Evolutionary conservation across 1,284 basidiomycete species (phyloP).

Genomic region (Marasmius tenuissimus): DNA sequence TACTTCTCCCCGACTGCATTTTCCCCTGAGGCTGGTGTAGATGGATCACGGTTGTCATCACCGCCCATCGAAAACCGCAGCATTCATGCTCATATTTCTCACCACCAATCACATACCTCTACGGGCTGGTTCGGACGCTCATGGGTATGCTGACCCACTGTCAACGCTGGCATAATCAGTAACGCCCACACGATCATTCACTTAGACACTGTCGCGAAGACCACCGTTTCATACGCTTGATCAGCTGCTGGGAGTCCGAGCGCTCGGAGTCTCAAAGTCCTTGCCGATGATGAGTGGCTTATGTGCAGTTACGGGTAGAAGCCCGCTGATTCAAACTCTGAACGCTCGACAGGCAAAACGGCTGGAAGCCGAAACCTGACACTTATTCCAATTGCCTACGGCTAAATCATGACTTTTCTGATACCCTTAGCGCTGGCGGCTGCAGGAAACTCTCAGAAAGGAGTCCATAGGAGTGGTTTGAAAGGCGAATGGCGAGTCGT

Average conservation of each 20-base stretch:
- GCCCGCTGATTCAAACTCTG: background rate
- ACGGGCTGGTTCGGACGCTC: no score
- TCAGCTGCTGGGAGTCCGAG: background rate
- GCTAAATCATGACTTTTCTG: slow-evolving; percentile 8
- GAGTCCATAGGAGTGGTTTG: background rate
- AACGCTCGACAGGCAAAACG: slow-evolving; percentile 32
- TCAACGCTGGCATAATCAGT: no score
- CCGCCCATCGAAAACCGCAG: no score
- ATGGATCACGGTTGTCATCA: no score
- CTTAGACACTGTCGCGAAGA: background rate
- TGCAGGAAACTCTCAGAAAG: slow-evolving; percentile 8
- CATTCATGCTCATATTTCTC: no score
- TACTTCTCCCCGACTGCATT: no score
- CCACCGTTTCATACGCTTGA: background rate
- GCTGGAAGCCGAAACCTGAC: no score
- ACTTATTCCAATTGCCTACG: no score
- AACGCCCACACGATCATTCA: no score
- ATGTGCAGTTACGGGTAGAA: background rate
- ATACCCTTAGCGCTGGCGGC: slow-evolving; percentile 1
- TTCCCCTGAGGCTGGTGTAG: no score
- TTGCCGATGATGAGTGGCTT: slow-evolving; percentile 4
- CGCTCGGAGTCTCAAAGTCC: slow-evolving; percentile 9
- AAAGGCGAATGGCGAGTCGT: slow-evolving; percentile 11
- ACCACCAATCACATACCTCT: no score
- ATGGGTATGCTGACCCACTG: no score